A percentile compares a stretch with the other conserved stretches of the same genome.
Conservation (phyloP, 805 yeast genomes). For the Torulaspora gathmanii region DNA sequence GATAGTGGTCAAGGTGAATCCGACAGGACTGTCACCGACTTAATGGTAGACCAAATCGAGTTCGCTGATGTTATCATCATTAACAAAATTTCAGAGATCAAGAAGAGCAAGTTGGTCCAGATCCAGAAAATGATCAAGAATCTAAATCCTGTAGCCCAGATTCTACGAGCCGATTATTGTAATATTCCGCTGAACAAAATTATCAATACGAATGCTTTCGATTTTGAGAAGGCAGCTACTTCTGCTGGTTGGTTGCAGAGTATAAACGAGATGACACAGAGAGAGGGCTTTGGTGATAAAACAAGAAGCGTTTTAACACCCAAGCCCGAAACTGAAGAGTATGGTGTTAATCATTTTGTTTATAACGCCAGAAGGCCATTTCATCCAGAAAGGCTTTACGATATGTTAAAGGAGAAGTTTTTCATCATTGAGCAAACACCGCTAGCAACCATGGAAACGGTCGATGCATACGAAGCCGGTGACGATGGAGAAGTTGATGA, state of each 20-base stretch:
- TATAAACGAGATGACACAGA: conserved; percentile 38
- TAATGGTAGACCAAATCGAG: conserved; percentile 46
- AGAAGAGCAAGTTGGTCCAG: conserved; percentile 27
- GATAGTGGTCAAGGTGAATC: conserved; percentile 39
- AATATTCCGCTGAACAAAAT: conserved; percentile 37
- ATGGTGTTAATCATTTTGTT: conserved; percentile 43
- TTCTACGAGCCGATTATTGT: conserved; percentile 37
- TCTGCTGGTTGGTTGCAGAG: conserved; percentile 46
- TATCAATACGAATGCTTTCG: conserved; percentile 37
- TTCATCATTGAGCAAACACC: conserved; percentile 42
- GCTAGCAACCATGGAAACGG: conserved; percentile 13
- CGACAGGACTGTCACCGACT: conserved; percentile 44
- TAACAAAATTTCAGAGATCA: conserved; percentile 37
- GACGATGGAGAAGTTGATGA: conserved; percentile 41
- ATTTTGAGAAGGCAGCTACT: conserved; percentile 41
- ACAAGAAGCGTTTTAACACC: conserved; percentile 32
- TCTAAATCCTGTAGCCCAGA: conserved; percentile 43
- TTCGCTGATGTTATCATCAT: conserved; percentile 44
- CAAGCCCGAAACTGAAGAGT: conserved; percentile 45
- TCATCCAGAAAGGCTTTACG: conserved; percentile 42
- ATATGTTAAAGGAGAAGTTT: conserved; percentile 38
- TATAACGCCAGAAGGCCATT: conserved; percentile 42
- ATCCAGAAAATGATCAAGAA: conserved; percentile 35
- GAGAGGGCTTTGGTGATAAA: conserved; percentile 35
- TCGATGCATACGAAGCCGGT: conserved; percentile 41